Base-by-base conservation (phyloP, 768 basidiomycete genomes). In the Serendipita sp. region DNA sequence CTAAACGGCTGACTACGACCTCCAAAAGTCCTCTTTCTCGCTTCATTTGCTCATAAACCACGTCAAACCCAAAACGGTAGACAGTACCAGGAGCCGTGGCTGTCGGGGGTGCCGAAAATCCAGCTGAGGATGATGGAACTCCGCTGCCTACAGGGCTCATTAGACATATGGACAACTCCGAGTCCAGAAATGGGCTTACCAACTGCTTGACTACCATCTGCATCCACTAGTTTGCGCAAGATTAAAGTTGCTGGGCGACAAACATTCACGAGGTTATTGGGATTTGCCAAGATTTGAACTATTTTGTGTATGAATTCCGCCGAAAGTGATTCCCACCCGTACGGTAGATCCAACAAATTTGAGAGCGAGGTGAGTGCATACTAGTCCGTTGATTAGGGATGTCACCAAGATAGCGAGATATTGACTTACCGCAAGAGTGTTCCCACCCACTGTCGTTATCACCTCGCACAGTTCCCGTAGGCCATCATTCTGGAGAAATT, bases 181-280 rank as follows among this genome's bases (percentile, higher is more conserved):
- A 23, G 58, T 10, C 41, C 13, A 41, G 41, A 35, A 62, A 62
- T 44, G 34, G 23, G 8, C 41, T 23, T 10, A 35, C 48, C 65
- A 62, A 13, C 28, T 35, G 54, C 63, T 51, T 64, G 15, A 41
- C 46, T 63, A 34, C 60, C 86, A 70, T 90, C 88, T 7, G 90
- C 90, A 72, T 92, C 90, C 13, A 92, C 91, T 23, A 95, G 81
- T 68, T 86, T 87, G 75, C 91, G 90, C 67, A 94, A 79, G 64
- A 95, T 93, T 38, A 88, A 85, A 47, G 89, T 92, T 1, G 91
- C 92, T 38, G 92, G 93, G 3, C 91, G 85, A 70, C 89, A 90
- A 66, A 94, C 89, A 67, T 96, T 96, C 77, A 94, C 85, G 16
- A 85, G 80, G 10, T 87, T 88, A 44, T 81, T 78, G 0, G 86